Evolutionary conservation across 768 basidiomycete genomes (phyloP).

Genomic region (Chalciporus sphaerocephalus): DNA sequence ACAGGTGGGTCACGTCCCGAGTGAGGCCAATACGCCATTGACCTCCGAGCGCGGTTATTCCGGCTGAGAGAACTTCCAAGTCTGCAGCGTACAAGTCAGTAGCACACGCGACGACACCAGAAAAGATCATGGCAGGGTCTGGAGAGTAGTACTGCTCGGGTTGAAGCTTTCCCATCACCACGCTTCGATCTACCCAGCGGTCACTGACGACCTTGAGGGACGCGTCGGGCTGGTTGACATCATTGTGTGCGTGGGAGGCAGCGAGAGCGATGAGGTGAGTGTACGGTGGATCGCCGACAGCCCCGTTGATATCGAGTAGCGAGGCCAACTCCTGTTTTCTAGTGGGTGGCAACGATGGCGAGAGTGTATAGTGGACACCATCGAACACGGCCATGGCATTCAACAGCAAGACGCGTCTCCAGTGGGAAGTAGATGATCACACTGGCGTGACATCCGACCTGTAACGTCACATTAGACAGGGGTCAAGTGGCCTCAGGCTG

Average conservation of each 20-base stretch:
- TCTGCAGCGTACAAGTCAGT: constrained; percentile 63
- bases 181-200: constrained; percentile 67
- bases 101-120: constrained; percentile 72
- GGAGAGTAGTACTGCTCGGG: constrained; percentile 64
- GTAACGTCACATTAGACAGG: background rate
- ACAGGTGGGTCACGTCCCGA: constrained; percentile 83
- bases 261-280: constrained; percentile 48
- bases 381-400: constrained; percentile 36
- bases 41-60: constrained; percentile 73
- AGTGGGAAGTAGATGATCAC: background rate
- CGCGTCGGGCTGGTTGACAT: constrained; percentile 35
- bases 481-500: too few relatives aligned
- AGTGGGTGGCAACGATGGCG: constrained; percentile 42
- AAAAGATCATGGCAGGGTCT: constrained; percentile 76
- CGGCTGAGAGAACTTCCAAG: constrained; percentile 66
- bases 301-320: constrained; percentile 53
- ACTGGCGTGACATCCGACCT: too few relatives aligned
- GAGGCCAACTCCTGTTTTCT: constrained; percentile 43
- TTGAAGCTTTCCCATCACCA: constrained; percentile 54
- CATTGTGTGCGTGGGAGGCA: constrained; percentile 45
- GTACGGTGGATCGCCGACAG: constrained; percentile 44
- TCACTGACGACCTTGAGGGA: constrained; percentile 38
- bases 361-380: constrained; percentile 44
- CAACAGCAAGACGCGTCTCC: background rate
- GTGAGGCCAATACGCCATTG: constrained; percentile 76